These are phyloP conservation scores for Hanseniaspora meyeri DNA, from an alignment of 805 yeast species.

Conservation along the genomic window DNA sequence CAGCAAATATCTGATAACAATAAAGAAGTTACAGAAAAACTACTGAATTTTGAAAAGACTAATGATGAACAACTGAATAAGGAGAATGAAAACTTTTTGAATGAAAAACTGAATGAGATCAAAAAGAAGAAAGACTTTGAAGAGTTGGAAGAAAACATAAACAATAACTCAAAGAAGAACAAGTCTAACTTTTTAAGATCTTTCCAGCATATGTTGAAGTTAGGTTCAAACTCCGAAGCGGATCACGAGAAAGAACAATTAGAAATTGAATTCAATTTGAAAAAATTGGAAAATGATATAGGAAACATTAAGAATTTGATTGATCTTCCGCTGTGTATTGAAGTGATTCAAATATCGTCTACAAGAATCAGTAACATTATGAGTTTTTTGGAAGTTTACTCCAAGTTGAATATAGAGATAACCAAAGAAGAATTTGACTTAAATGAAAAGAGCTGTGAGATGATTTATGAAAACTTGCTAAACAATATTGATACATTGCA, in stretches of 20 bases:
- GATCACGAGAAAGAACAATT: constrained; percentile 25
- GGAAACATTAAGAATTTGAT: constrained; percentile 64
- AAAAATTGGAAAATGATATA: constrained; percentile 61
- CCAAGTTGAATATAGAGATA: constrained; percentile 22
- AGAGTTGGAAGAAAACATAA: constrained; percentile 23
- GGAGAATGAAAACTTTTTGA: constrained; percentile 16
- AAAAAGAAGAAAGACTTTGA: constrained; percentile 25
- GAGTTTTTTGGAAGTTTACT: constrained; percentile 29
- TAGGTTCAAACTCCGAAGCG: constrained; percentile 23
- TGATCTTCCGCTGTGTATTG: constrained; percentile 67
- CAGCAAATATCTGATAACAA: constrained; percentile 13
- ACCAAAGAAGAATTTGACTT: not conserved
- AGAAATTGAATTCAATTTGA: constrained; percentile 69
- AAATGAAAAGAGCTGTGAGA: constrained; percentile 31
- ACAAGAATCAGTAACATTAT: constrained; percentile 46
- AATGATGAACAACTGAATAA: constrained; percentile 14
- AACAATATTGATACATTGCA: constrained; percentile 58
- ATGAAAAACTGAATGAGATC: constrained; percentile 25
- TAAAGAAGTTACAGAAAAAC: constrained; percentile 4
- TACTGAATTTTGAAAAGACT: constrained; percentile 4
- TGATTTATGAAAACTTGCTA: constrained; percentile 57
- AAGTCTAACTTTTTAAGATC: constrained; percentile 50
- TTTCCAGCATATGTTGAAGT: constrained; percentile 50
- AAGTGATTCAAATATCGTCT: constrained; percentile 57
- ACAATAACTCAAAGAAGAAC: constrained; percentile 19